Evolutionary conservation across 495 filamentous ascomycete genomes (phyloP).

Genomic region (Ramalina intermedia): DNA sequence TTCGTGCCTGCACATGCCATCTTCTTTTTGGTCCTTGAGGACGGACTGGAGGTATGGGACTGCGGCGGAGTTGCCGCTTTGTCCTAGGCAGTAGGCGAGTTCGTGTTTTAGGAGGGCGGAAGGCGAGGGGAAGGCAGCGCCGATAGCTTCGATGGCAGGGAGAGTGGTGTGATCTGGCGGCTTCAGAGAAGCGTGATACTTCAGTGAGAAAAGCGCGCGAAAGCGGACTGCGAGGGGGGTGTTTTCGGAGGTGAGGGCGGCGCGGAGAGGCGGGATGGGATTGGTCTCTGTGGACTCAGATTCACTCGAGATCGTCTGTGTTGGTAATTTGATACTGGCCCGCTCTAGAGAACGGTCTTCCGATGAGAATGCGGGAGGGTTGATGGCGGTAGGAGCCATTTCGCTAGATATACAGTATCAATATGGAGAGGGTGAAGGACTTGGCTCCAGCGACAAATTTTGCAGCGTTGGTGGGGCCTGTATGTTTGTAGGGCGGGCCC

Average conservation of each 20-base stretch:
- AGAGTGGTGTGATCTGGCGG: constrained; percentile 46
- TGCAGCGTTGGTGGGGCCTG: too few relatives aligned
- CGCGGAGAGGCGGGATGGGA: constrained; percentile 46
- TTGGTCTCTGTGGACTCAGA: neutral
- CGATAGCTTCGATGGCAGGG: constrained; percentile 81
- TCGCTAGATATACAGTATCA: too few relatives aligned
- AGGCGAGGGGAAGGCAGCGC: constrained; percentile 67
- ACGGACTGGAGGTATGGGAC: constrained; percentile 59
- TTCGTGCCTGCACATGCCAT: constrained; percentile 93
- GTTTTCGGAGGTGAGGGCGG: constrained; percentile 61
- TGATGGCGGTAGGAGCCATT: too few relatives aligned
- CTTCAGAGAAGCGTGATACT: constrained; percentile 66
- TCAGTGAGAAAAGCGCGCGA: constrained; percentile 94
- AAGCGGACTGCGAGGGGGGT: constrained; percentile 80
- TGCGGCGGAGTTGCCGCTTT: constrained; percentile 63
- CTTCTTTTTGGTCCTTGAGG: constrained; percentile 64
- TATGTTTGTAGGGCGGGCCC: too few relatives aligned
- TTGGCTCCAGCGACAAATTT: too few relatives aligned
- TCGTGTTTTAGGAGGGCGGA: constrained; percentile 90
- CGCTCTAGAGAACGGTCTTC: too few relatives aligned
- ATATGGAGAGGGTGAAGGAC: too few relatives aligned
- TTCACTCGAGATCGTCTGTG: neutral
- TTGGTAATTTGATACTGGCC: too few relatives aligned
- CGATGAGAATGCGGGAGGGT: too few relatives aligned
- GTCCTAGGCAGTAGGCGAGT: constrained; percentile 91